Percentiles rank a stretch among this genome's conserved stretches.
Conservation (phyloP, 2,329 filamentous ascomycete species). For the Nemania abortiva region DNA sequence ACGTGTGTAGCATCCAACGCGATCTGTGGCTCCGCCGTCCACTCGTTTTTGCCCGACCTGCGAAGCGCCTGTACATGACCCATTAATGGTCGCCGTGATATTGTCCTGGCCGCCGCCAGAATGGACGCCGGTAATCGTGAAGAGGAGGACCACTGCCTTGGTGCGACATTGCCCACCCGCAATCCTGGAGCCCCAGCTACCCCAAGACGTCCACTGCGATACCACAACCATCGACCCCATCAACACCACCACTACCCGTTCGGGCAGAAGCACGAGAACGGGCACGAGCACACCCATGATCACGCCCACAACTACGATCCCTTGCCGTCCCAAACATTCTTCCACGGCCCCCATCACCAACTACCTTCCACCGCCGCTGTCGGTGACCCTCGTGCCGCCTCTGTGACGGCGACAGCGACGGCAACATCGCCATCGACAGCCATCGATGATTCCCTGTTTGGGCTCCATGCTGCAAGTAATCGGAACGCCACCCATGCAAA, state of each 20-base stretch:
- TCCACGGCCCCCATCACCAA: constrained; percentile 39
- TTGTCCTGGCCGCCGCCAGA: constrained; percentile 54
- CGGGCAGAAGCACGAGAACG: constrained; percentile 36
- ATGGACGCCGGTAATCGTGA: constrained; percentile 63
- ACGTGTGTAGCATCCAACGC: constrained; percentile 41
- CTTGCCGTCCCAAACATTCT: constrained; percentile 15
- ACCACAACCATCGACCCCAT: constrained; percentile 48
- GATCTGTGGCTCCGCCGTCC: constrained; percentile 40
- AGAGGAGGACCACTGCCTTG: constrained; percentile 56
- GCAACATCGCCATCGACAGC: constrained; percentile 18
- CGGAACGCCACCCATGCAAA: constrained; percentile 55
- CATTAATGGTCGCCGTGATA: constrained; percentile 52
- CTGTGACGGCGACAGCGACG: constrained; percentile 32
- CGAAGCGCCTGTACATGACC: constrained; percentile 37
- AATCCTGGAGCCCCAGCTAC: constrained; percentile 50
- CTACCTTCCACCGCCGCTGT: constrained; percentile 41
- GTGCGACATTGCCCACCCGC: constrained; percentile 53
- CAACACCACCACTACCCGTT: constrained; percentile 39
- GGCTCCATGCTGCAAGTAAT: constrained; percentile 56
- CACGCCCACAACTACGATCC: constrained; percentile 43
- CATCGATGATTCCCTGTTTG: constrained; percentile 46
- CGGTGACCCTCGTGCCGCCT: constrained; percentile 26
- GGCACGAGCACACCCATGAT: constrained; percentile 28
- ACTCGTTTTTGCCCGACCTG: constrained; percentile 41
- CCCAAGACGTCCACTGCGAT: constrained; percentile 48